Conservation (phyloP, 345 rosid species). For the Combretum micranthum region DNA sequence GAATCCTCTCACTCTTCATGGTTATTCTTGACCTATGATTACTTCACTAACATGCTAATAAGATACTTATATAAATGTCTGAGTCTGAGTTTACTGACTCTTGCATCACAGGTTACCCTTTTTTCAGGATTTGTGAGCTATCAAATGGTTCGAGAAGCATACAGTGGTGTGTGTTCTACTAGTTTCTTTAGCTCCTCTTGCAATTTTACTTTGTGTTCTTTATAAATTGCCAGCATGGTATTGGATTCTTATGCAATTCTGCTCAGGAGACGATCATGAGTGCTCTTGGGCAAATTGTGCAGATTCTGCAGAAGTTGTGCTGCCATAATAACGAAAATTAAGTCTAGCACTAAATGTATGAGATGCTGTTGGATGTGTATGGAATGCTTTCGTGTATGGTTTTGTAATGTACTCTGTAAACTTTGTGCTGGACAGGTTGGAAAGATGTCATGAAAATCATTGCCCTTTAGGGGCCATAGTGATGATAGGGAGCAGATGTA, state of each 20-base stretch:
- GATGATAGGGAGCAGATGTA: too few relatives aligned
- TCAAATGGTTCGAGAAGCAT: conserved; percentile 98
- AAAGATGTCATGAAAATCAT: too few relatives aligned
- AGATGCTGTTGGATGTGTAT: too few relatives aligned
- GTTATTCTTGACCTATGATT: neutral
- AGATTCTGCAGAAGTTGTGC: too few relatives aligned
- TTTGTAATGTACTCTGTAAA: too few relatives aligned
- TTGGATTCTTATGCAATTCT: neutral
- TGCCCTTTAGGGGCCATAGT: too few relatives aligned
- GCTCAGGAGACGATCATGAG: too few relatives aligned
- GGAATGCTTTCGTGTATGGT: too few relatives aligned
- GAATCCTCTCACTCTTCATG: conserved; percentile 12
- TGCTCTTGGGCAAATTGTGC: too few relatives aligned
- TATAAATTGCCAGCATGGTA: neutral
- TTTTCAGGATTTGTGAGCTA: conserved; percentile 99
- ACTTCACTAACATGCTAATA: neutral
- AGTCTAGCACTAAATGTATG: too few relatives aligned
- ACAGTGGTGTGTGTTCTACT: conserved; percentile 49
- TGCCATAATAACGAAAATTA: too few relatives aligned
- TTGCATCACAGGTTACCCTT: conserved; percentile 77
- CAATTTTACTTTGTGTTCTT: neutral
- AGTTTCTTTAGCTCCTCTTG: conserved; percentile 3
- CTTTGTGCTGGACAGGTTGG: too few relatives aligned
- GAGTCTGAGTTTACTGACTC: conserved; percentile 17
- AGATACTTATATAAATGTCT: conserved; percentile 1